These are phyloP conservation scores for Lentithecium fluviatile DNA, from an alignment of 495 filamentous ascomycete species.

Conservation along the genomic window DNA sequence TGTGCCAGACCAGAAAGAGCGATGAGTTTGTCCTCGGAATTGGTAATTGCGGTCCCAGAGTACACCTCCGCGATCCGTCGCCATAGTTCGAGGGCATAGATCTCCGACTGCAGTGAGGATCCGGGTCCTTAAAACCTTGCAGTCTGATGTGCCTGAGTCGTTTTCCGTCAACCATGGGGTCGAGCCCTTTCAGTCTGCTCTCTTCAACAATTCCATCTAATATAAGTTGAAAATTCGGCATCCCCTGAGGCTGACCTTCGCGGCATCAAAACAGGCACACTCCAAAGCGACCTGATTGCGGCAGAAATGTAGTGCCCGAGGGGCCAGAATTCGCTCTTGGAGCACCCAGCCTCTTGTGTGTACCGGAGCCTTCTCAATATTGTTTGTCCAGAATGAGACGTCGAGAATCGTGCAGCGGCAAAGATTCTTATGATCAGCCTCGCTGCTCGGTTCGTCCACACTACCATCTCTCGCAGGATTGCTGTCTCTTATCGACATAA, in stretches of 20 bases:
- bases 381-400: conserved; percentile 4
- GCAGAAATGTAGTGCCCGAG: conserved; percentile 6
- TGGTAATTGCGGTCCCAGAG: conserved; percentile 4
- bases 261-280: conserved; percentile 6
- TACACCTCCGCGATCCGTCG: conserved; percentile 5
- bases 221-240: conserved; percentile 12
- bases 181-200: conserved; percentile 1
- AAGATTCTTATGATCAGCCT: neutral
- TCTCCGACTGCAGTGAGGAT: neutral
- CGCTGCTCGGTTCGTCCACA: neutral
- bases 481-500: too few relatives aligned
- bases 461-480: too few relatives aligned
- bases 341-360: conserved; percentile 16
- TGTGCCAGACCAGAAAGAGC: conserved; percentile 6
- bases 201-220: conserved; percentile 1
- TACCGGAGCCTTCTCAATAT: neutral
- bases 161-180: neutral
- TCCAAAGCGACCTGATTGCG: conserved; percentile 16
- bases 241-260: conserved; percentile 11
- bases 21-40: conserved; percentile 8
- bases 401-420: conserved; percentile 10
- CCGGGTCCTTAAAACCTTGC: conserved; percentile 7
- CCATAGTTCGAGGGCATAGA: conserved; percentile 8
- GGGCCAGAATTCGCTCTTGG: conserved; percentile 11
- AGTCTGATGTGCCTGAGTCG: conserved; percentile 1